Percentiles rank a stretch among this genome's conserved stretches.
Conservation (phyloP, 148 eudicot genomes). For the Amaranthus palmeri region DNA sequence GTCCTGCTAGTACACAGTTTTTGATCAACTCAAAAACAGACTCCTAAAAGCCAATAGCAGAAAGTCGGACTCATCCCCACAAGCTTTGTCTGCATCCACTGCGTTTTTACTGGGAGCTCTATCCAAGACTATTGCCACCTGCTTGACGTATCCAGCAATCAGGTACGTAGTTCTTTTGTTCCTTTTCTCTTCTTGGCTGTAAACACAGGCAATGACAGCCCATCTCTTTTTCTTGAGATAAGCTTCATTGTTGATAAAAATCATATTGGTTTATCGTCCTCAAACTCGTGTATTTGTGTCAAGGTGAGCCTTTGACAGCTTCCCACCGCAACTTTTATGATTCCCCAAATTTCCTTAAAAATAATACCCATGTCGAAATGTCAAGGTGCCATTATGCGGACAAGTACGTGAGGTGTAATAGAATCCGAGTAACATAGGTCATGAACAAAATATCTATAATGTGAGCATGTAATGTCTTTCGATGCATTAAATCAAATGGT, state of each 20-base stretch:
- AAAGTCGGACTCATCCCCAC: slow-evolving; percentile 42
- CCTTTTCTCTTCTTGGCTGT: neutral
- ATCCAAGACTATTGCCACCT: slow-evolving; percentile 83
- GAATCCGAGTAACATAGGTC: neutral
- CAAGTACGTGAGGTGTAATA: too few species aligned
- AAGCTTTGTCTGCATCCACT: slow-evolving; percentile 74
- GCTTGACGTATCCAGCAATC: slow-evolving; percentile 87
- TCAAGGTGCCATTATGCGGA: too few species aligned
- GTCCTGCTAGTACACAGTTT: slow-evolving; percentile 65
- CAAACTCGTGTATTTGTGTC: too few species aligned
- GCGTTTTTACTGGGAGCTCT: slow-evolving; percentile 88
- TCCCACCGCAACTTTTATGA: too few species aligned
- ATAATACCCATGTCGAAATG: too few species aligned
- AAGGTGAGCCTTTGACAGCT: too few species aligned
- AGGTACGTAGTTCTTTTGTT: slow-evolving; percentile 41
- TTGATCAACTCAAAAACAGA: slow-evolving; percentile 85
- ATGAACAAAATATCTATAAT: neutral
- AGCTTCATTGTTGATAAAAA: neutral
- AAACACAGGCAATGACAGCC: neutral
- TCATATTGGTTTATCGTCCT: neutral
- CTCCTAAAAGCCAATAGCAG: slow-evolving; percentile 35
- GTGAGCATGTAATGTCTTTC: neutral
- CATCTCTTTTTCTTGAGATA: too few species aligned
- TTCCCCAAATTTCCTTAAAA: too few species aligned
- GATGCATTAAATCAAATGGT: neutral